Evolutionary conservation across 208 protist species (phyloP), one percentile per base, ranked within the genome.

Genomic region (Leishmania turanica): DNA sequence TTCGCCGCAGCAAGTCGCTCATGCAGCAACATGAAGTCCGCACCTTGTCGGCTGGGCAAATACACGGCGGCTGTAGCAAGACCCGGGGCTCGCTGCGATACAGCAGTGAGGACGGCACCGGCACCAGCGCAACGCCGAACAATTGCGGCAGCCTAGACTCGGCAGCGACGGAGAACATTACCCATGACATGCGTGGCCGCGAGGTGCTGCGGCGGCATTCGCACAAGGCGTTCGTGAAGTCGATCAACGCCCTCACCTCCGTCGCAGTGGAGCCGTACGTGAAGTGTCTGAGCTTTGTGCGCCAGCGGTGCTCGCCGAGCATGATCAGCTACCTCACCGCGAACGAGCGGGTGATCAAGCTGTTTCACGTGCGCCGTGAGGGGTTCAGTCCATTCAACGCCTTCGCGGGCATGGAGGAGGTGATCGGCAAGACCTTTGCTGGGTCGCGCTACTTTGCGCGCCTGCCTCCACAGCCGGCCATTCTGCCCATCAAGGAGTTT

Each of bases 281-380:
- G 42, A 96, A 95, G 80, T 92, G 90, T 69, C 79, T 97, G 21
- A 71, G 78, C 62, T 97, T 96, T 85, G 82, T 95, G 31, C 83
- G 83, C 24, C 79, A 83, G 34, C 87, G 92, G 21, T 90, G 86
- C 64, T 96, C 94, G 4, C 94, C 94, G 17, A 95, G 87, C 84
- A 95, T 88, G 75, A 87, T 96, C 42, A 96, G 90, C 78, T 97
- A 97, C 83, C 84, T 97, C 42, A 92, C 92, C 34, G 90, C 94
- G n/a, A 97, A 95, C 82, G 92, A 97, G 82, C 89, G 91, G 3
- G 89, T 95, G 15, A 94, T 97, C 71, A 97, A 97, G 82, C 84
- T 97, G 0, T 97, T 96, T 80, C 92, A 93, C 64, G 91, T 97
- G 49, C 92, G 87, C 31, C 91, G 94, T 31, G 90, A 96, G 37